Percentiles rank a stretch among this genome's conserved stretches.
These are phyloP conservation scores for Colletotrichum sp. DNA, from an alignment of 2,329 filamentous ascomycete species.

Conservation along the genomic window DNA sequence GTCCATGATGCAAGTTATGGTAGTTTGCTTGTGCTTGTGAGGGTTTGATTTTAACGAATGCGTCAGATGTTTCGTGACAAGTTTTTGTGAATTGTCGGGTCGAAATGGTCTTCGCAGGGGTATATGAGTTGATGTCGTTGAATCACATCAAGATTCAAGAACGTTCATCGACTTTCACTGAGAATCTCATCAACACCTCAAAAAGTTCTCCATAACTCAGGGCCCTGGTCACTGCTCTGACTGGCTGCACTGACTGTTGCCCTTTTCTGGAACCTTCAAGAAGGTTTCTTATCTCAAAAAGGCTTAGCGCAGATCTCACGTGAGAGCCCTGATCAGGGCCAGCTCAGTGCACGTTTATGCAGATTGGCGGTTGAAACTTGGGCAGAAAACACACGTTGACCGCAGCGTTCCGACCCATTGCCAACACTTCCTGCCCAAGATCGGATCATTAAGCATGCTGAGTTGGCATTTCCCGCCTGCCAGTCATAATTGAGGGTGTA, in stretches of 20 bases:
- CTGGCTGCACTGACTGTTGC: conserved; percentile 12
- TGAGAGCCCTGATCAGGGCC: conserved; percentile 21
- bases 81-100: neutral
- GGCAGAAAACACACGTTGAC: neutral
- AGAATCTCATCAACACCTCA: conserved; percentile 10
- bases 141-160: conserved; percentile 8
- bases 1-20: conserved; percentile 36
- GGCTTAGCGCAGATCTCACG: conserved; percentile 30
- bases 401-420: neutral
- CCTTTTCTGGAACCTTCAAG: conserved; percentile 48
- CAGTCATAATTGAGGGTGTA: conserved; percentile 7
- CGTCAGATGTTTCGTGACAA: neutral
- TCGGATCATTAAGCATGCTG: neutral
- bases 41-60: neutral
- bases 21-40: neutral
- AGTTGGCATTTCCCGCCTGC: conserved; percentile 3
- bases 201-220: conserved; percentile 18
- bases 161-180: conserved; percentile 15
- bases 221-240: neutral
- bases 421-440: neutral
- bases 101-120: neutral
- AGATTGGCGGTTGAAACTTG: conserved; percentile 10
- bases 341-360: conserved; percentile 17
- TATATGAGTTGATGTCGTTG: neutral
- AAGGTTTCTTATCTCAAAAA: conserved; percentile 29